Evolutionary conservation across 306 rosid genomes (phyloP), one percentile per base, ranked within the genome.

Genomic region (Cucumis hystrix): DNA sequence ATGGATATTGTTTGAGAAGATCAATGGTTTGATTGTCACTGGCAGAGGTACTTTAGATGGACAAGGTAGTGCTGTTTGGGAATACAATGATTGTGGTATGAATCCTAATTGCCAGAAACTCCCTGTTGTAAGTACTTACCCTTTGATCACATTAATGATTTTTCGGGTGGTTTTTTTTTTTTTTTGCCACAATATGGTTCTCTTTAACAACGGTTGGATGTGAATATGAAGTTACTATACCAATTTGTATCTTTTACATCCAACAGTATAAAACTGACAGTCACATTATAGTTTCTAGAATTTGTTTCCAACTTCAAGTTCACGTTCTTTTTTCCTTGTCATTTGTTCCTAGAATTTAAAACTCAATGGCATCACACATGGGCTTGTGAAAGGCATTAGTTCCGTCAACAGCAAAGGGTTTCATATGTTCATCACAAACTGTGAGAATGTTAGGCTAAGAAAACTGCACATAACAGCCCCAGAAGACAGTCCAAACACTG

Each of bases 1-100:
- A 3, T 95, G 98, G 98, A 74, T 95, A 80, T 35, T 73, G 8
- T 89, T 95, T 61, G 82, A 92, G 79, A 10, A 61, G 7, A 52
- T 87, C 47, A 8, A 73, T 52, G 93, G 95, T 30, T 14, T 95
- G 51, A 79, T 87, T 18, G 23, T 95, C 21, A 37, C 85, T 28
- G 98, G 97, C n/a, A 77, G 81, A 0, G 97, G 98, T 37, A 80
- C 78, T 16, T 85, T 95, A 21, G 86, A 95, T 81, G 98, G 93
- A 2, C 96, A 84, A 79, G 98, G 97, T 30, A 47, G 61, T 43
- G 0, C 43, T 0, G 74, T 85, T 37, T 95, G 97, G 98, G 2
- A 75, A 66, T 30, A 65, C 83, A 56, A 83, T 4, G 78, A 78
- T n/a, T 88, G 97, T 21, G 80, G 66, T 6, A 7, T 23, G 80